A percentile compares a stretch with the other conserved stretches of the same genome.
These are phyloP conservation scores for Tulasnella sp. DNA, from an alignment of 768 basidiomycete species.

Conservation along the genomic window DNA sequence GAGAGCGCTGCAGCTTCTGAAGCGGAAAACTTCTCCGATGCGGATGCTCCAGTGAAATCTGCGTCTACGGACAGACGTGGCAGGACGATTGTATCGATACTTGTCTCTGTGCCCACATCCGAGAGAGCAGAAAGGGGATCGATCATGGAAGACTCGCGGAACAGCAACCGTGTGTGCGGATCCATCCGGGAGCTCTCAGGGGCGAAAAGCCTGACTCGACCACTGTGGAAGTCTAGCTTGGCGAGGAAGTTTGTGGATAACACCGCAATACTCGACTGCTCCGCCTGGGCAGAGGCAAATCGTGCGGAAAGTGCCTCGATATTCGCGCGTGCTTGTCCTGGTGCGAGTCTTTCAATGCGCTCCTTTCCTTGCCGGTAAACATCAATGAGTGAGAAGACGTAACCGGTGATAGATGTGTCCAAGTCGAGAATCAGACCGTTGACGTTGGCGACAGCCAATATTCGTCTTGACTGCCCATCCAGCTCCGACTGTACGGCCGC, in stretches of 20 bases:
- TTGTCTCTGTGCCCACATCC: constrained; percentile 42
- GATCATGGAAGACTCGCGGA: neutral
- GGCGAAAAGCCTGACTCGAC: constrained; percentile 65
- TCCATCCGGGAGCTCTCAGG: constrained; percentile 34
- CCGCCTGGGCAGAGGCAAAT: neutral
- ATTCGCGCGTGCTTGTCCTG: constrained; percentile 39
- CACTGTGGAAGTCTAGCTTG: constrained; percentile 64
- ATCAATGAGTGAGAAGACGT: constrained; percentile 68
- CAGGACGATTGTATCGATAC: constrained; percentile 32
- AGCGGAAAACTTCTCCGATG: constrained; percentile 30
- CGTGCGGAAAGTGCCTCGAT: constrained; percentile 23
- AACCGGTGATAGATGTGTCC: constrained; percentile 67
- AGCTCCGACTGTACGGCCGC: constrained; percentile 53
- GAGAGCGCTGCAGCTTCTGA: constrained; percentile 36
- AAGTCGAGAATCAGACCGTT: constrained; percentile 78
- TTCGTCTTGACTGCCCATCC: constrained; percentile 36
- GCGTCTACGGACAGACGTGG: constrained; percentile 72
- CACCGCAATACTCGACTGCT: neutral
- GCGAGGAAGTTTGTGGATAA: constrained; percentile 18
- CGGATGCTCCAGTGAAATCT: constrained; percentile 57
- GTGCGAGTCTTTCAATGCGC: constrained; percentile 53
- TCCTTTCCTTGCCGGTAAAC: constrained; percentile 76
- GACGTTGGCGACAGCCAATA: constrained; percentile 56
- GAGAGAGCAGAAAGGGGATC: constrained; percentile 15
- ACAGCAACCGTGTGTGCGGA: neutral